Evolutionary conservation across 2,329 filamentous ascomycete genomes (phyloP).

Genomic region (Colletotrichum ledebouriae): DNA sequence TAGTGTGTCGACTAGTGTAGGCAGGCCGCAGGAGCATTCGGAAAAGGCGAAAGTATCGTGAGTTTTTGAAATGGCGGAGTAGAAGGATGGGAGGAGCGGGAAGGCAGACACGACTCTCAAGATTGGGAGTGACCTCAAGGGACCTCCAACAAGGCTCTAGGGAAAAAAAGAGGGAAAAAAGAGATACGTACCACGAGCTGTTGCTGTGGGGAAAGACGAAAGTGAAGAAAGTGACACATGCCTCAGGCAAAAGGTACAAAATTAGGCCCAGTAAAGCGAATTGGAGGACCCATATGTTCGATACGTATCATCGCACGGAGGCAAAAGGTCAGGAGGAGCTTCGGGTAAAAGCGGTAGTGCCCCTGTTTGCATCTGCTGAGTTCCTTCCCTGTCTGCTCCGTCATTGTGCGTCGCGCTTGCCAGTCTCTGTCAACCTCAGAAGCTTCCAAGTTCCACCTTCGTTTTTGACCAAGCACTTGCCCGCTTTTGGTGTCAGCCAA

Average conservation of each 20-base stretch:
- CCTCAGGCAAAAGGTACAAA: neutral
- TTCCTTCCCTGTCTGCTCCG: slow-evolving; percentile 17
- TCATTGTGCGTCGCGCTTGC: neutral
- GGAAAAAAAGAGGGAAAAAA: too few species aligned
- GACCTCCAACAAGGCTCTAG: neutral
- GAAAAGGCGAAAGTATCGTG: slow-evolving; percentile 14
- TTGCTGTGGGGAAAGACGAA: slow-evolving; percentile 18
- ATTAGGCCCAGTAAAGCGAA: slow-evolving; percentile 23
- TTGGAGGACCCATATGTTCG: slow-evolving; percentile 14
- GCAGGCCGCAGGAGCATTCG: slow-evolving; percentile 9
- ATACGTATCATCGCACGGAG: slow-evolving; percentile 1
- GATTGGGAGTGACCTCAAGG: too few species aligned
- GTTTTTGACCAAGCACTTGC: slow-evolving; percentile 25
- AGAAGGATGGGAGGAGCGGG: neutral
- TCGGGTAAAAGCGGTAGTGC: slow-evolving; percentile 20
- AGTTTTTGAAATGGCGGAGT: slow-evolving; percentile 1
- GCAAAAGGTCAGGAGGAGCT: neutral
- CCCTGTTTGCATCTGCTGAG: slow-evolving; percentile 18
- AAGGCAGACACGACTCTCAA: neutral
- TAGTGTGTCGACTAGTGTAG: slow-evolving; percentile 1
- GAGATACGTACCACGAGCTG: slow-evolving; percentile 1
- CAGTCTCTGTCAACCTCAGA: neutral
- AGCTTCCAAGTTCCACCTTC: slow-evolving; percentile 12
- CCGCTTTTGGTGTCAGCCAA: slow-evolving; percentile 10
- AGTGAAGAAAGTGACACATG: slow-evolving; percentile 27